Evolutionary conservation across 768 basidiomycete species (phyloP).

Genomic region (Wakefieldia striispora): DNA sequence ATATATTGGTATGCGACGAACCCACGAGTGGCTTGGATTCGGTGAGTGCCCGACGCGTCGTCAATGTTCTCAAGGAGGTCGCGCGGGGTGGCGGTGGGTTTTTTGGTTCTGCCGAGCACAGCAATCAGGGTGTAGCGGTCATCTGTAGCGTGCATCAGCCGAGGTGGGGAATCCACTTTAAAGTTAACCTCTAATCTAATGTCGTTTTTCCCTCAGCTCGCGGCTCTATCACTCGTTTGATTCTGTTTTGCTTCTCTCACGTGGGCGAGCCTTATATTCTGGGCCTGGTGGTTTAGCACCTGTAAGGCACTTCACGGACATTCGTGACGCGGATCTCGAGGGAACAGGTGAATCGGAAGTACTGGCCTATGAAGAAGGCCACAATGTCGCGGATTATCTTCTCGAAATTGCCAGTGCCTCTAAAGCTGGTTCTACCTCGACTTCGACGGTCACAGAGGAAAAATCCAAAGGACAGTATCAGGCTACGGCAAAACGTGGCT

Average conservation of each 20-base stretch:
- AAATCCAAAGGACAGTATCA: neutral
- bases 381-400: conserved; percentile 92
- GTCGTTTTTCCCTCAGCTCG: conserved; percentile 47
- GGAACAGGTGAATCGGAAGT: conserved; percentile 34
- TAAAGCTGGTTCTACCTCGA: conserved; percentile 43
- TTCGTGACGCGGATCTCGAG: conserved; percentile 30
- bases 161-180: conserved; percentile 42
- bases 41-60: conserved; percentile 78
- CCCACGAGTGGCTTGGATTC: conserved; percentile 84
- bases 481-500: neutral
- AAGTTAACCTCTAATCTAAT: neutral
- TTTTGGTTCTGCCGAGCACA: conserved; percentile 21
- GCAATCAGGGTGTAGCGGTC: conserved; percentile 69
- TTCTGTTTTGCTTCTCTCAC: conserved; percentile 71
- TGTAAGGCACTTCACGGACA: conserved; percentile 57
- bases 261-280: conserved; percentile 75
- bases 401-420: conserved; percentile 81
- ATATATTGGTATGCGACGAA: conserved; percentile 85
- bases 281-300: conserved; percentile 76
- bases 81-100: conserved; percentile 45
- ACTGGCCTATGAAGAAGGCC: conserved; percentile 66
- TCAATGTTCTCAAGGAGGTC: conserved; percentile 73
- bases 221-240: conserved; percentile 86
- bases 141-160: conserved; percentile 90
- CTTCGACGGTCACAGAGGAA: conserved; percentile 20